A percentile compares a stretch with the other conserved stretches of the same genome.
phyloP scores from a whole-genome alignment of 805 yeast genomes.

The Candida maris region DNA sequence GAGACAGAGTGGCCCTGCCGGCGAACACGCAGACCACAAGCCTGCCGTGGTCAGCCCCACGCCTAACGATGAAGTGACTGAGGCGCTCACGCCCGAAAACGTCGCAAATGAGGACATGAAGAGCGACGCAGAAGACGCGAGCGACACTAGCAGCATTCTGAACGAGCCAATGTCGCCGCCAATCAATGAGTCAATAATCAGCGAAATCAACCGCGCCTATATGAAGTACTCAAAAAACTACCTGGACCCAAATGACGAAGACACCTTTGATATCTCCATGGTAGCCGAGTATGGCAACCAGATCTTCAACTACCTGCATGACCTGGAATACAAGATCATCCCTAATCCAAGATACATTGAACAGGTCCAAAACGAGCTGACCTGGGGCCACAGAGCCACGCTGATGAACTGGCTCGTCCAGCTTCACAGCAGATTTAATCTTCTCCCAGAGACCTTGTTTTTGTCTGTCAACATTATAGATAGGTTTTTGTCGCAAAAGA shows the following conservation, averaged over 20 bases:
- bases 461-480: conserved; percentile 84
- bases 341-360: conserved; percentile 77
- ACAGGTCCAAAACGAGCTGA: conserved; percentile 67
- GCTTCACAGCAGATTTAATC: conserved; percentile 75
- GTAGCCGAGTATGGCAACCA: conserved; percentile 89
- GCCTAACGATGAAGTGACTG: neutral
- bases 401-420: conserved; percentile 89
- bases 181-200: conserved; percentile 44
- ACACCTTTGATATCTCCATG: conserved; percentile 83
- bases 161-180: conserved; percentile 57
- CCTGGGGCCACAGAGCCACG: conserved; percentile 72
- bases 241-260: conserved; percentile 76
- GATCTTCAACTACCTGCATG: conserved; percentile 75
- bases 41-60: neutral
- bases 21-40: neutral
- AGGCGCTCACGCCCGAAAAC: neutral
- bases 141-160: conserved; percentile 19
- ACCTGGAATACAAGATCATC: conserved; percentile 64
- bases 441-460: conserved; percentile 81
- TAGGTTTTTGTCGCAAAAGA: conserved; percentile 67
- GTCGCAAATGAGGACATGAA: conserved; percentile 19
- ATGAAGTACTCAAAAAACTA: conserved; percentile 45
- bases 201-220: conserved; percentile 50
- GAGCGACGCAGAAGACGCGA: conserved; percentile 36
- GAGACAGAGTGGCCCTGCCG: neutral